Evolutionary conservation across 2,329 filamentous ascomycete genomes (phyloP).

Genomic region (Colletotrichum cereale): DNA sequence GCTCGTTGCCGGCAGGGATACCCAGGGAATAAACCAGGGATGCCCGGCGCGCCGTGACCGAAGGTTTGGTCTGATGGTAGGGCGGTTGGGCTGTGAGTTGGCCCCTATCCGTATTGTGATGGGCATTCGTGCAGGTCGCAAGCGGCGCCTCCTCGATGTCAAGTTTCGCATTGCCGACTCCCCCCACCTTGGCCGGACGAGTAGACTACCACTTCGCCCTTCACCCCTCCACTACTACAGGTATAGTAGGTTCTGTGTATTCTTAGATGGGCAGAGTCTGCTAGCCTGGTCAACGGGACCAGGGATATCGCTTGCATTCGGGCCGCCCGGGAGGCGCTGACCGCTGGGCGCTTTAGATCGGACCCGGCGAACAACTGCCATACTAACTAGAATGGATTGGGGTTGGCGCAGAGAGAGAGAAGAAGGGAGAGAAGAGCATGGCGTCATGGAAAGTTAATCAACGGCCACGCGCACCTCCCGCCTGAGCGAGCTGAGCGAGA

Average conservation of each 20-base stretch:
- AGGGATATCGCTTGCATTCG: conserved; percentile 2
- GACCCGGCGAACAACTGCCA: conserved; percentile 9
- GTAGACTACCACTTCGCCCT: not conserved
- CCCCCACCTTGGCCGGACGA: not conserved
- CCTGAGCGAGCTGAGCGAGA: not conserved
- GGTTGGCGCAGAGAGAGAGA: not conserved
- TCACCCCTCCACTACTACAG: conserved; percentile 12
- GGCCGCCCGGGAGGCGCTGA: conserved; percentile 32
- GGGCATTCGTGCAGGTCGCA: conserved; percentile 17
- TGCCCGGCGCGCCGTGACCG: conserved; percentile 1
- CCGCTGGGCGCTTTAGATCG: conserved; percentile 15
- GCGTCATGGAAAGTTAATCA: conserved; percentile 15
- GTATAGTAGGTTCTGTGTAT: too few relatives aligned
- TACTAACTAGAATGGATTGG: not conserved
- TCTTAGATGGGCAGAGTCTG: conserved; percentile 1
- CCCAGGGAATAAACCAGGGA: not conserved
- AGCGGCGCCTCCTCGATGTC: not conserved
- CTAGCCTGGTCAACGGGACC: not conserved
- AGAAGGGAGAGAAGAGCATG: not conserved
- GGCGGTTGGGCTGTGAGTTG: not conserved
- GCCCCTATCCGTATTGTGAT: not conserved
- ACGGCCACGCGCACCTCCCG: too few relatives aligned
- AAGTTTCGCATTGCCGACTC: not conserved
- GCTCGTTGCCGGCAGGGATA: conserved; percentile 12
- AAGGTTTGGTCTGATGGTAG: conserved; percentile 32